phyloP scores from a whole-genome alignment of 768 basidiomycete species.

The Podaxis carcinomalis region DNA sequence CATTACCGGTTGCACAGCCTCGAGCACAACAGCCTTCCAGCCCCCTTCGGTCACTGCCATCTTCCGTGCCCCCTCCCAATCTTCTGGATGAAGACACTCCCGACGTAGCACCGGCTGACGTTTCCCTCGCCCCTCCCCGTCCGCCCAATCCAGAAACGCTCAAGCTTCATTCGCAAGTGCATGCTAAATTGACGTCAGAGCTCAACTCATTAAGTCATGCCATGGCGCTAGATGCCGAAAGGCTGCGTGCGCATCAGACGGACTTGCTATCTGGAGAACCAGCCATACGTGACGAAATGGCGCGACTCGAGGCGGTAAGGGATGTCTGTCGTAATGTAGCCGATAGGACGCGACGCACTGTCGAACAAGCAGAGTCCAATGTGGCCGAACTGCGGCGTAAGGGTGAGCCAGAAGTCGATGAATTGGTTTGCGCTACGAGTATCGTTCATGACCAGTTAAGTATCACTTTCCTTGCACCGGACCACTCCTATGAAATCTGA shows the following conservation, averaged over 20 bases:
- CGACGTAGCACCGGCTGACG: constrained; percentile 17
- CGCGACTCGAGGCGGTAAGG: constrained; percentile 84
- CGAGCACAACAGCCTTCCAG: constrained; percentile 14
- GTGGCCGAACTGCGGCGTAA: constrained; percentile 74
- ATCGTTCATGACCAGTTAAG: constrained; percentile 96
- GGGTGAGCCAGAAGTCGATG: constrained; percentile 93
- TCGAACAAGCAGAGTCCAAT: constrained; percentile 67
- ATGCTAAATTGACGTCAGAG: constrained; percentile 69
- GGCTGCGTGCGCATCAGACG: constrained; percentile 73
- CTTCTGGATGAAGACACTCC: constrained; percentile 60
- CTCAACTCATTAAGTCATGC: constrained; percentile 66
- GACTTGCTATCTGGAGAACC: constrained; percentile 90
- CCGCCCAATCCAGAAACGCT: constrained; percentile 90
- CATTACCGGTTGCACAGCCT: constrained; percentile 14
- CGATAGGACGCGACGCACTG: constrained; percentile 55
- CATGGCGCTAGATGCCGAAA: constrained; percentile 62
- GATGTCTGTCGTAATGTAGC: constrained; percentile 86
- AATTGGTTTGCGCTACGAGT: constrained; percentile 90
- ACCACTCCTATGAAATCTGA: not conserved
- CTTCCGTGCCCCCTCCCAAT: constrained; percentile 40
- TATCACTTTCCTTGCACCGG: constrained; percentile 11
- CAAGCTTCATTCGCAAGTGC: constrained; percentile 71
- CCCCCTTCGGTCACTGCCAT: constrained; percentile 11
- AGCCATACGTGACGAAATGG: constrained; percentile 96
- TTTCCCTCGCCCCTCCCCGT: constrained; percentile 56